phyloP scores from a whole-genome alignment of 192 early-diverging fungal genomes.

The Backusella psychrophila region DNA sequence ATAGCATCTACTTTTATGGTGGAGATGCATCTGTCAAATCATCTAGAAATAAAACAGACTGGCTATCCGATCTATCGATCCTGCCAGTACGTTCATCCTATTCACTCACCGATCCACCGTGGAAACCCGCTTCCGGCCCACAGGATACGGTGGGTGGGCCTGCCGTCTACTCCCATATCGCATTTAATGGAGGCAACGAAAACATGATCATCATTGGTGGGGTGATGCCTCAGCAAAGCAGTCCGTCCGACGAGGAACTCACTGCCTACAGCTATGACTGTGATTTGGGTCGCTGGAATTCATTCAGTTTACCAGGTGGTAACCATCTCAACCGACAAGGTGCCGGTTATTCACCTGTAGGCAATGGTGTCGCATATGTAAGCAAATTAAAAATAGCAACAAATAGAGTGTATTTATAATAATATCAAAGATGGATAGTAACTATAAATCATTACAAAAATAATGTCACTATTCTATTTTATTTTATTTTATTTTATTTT shows the following conservation, averaged over 20 bases:
- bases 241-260: neutral
- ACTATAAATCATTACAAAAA: neutral
- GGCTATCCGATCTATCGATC: slow-evolving; percentile 33
- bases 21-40: slow-evolving; percentile 27
- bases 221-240: neutral
- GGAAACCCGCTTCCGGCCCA: slow-evolving; percentile 27
- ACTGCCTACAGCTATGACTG: slow-evolving; percentile 24
- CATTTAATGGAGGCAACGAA: slow-evolving; percentile 14
- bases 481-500: too few relatives aligned
- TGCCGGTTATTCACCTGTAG: slow-evolving; percentile 9
- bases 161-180: slow-evolving; percentile 29
- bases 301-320: slow-evolving; percentile 18
- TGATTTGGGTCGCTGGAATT: slow-evolving; percentile 23
- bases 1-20: slow-evolving; percentile 34
- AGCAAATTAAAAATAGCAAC: neutral
- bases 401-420: neutral
- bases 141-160: slow-evolving; percentile 26
- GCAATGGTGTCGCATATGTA: slow-evolving; percentile 32
- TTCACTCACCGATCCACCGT: slow-evolving; percentile 18
- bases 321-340: slow-evolving; percentile 24
- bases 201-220: slow-evolving; percentile 32
- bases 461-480: neutral
- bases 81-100: slow-evolving; percentile 14
- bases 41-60: slow-evolving; percentile 14
- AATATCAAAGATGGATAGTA: neutral